Evolutionary conservation across 176 grass and related monocot genomes (phyloP).

Genomic region (Phoenix dactylifera): DNA sequence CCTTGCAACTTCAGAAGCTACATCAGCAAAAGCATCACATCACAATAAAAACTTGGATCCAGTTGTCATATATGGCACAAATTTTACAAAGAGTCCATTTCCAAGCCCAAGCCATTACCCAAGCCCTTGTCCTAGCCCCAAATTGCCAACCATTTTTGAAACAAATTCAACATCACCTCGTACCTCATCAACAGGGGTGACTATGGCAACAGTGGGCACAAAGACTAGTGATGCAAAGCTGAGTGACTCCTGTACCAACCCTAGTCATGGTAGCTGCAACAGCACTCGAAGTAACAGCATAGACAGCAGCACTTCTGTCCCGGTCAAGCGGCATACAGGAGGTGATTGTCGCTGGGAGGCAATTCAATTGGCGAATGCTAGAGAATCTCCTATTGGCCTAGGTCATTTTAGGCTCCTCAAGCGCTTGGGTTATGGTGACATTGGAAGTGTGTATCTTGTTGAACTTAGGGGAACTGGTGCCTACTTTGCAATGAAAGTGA

Average conservation of each 20-base stretch:
- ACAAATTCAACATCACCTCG: neutral
- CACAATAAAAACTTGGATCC: neutral
- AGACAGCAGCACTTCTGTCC: constrained; percentile 1
- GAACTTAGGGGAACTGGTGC: constrained; percentile 52
- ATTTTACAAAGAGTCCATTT: neutral
- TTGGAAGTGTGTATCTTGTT: constrained; percentile 93
- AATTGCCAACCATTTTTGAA: constrained; percentile 3
- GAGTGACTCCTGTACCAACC: neutral
- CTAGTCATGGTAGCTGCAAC: too few relatives aligned
- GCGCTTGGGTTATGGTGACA: constrained; percentile 82
- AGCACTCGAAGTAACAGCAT: neutral
- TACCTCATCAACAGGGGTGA: neutral
- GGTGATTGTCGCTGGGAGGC: constrained; percentile 64
- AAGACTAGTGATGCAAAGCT: neutral
- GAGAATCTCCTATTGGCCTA: constrained; percentile 57
- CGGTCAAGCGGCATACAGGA: constrained; percentile 57
- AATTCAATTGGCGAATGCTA: constrained; percentile 38
- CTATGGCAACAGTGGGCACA: neutral
- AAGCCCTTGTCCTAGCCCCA: neutral
- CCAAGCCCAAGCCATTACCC: neutral
- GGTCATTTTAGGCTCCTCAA: constrained; percentile 74
- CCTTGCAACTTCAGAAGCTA: neutral
- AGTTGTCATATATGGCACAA: neutral
- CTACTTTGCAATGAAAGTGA: constrained; percentile 92
- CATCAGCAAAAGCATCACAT: neutral